Evolutionary conservation across 805 yeast species (phyloP).

Genomic region (Candida sakaeoensis): DNA sequence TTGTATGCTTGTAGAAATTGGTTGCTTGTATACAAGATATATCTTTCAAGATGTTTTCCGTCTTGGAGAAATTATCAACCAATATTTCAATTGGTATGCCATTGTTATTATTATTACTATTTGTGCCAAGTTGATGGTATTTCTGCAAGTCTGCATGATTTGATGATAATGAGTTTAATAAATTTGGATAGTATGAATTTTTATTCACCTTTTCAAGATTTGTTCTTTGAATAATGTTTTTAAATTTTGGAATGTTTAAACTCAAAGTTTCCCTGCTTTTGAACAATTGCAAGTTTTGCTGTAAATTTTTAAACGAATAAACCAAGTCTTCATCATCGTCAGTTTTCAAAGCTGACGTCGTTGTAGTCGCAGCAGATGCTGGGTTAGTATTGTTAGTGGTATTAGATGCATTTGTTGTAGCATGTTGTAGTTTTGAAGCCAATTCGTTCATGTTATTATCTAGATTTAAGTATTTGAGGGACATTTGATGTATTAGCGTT

Average conservation of each 20-base stretch:
- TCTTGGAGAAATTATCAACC: slow-evolving; percentile 25
- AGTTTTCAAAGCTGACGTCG: slow-evolving; percentile 10
- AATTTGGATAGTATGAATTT: slow-evolving; percentile 24
- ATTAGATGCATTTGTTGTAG: too few relatives aligned
- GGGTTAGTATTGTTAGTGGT: too few relatives aligned
- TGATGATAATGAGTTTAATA: slow-evolving; percentile 33
- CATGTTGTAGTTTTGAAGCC: slow-evolving; percentile 4
- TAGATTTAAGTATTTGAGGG: slow-evolving; percentile 47
- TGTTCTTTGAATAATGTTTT: slow-evolving; percentile 56
- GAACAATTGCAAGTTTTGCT: slow-evolving; percentile 40
- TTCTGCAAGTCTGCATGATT: slow-evolving; percentile 14
- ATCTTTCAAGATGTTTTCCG: slow-evolving; percentile 35
- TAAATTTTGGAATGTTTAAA: slow-evolving; percentile 57
- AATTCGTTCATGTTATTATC: slow-evolving; percentile 8
- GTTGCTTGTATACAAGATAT: slow-evolving; percentile 46
- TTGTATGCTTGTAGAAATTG: slow-evolving; percentile 33
- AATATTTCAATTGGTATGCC: slow-evolving; percentile 38
- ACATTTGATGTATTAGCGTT: slow-evolving; percentile 69
- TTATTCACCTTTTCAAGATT: slow-evolving; percentile 41
- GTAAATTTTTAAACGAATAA: slow-evolving; percentile 49
- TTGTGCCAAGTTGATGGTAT: slow-evolving; percentile 9
- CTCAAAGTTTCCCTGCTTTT: slow-evolving; percentile 71
- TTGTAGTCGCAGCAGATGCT: too few relatives aligned
- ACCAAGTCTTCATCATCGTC: slow-evolving; percentile 11
- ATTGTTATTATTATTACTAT: slow-evolving; percentile 18